Evolutionary conservation across 352 stramenopile species (phyloP), one percentile per base, ranked within the genome.

Genomic region (Hyphochytrium catenoides): DNA sequence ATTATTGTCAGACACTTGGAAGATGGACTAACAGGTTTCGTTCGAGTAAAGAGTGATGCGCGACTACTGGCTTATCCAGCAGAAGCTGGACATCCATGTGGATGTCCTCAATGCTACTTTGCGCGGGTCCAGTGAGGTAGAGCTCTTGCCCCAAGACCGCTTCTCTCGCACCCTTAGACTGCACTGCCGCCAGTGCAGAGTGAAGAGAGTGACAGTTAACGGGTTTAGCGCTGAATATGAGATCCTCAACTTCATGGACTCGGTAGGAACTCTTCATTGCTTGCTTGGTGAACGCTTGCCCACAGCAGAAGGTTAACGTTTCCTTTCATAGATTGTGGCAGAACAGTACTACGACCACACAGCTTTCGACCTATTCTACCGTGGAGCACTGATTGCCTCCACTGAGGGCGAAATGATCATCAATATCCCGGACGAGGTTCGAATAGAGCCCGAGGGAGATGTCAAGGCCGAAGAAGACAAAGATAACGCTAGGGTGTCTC

Each of bases 301-400:
- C n/a, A n/a, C n/a, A n/a, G n/a, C n/a, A n/a, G n/a, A n/a, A n/a
- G n/a, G n/a, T n/a, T n/a, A n/a, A n/a, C n/a, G n/a, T n/a, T n/a
- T n/a, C n/a, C 40, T 82, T 11, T 46, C 39, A 18, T 65, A 78
- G 31, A 47, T 82, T 17, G 63, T 79, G 18, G 62, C 77, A 43
- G 68, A 82, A 34, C 57, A 51, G 20, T 82, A 79, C 47, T 52
- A 63, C 8, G 68, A 82, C 44, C 36, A 74, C 23, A 59, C 57
- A n/a, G 61, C 68, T 0, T 82, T 79, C 30, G 68, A 82, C 41
- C 46, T 82, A 3, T 82, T 79, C 43, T 82, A 82, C 42, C 62
- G 68, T 19, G 68, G 68, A 5, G 60, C 68, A 8, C 78, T 82
- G 41, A 65, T 82, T 9, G 68, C 68, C 3, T 77, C 65, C 0